A percentile compares a stretch with the other conserved stretches of the same genome.
Evolutionary conservation across 305 asterid species (phyloP).

Genomic region (Fraxinus sp.): DNA sequence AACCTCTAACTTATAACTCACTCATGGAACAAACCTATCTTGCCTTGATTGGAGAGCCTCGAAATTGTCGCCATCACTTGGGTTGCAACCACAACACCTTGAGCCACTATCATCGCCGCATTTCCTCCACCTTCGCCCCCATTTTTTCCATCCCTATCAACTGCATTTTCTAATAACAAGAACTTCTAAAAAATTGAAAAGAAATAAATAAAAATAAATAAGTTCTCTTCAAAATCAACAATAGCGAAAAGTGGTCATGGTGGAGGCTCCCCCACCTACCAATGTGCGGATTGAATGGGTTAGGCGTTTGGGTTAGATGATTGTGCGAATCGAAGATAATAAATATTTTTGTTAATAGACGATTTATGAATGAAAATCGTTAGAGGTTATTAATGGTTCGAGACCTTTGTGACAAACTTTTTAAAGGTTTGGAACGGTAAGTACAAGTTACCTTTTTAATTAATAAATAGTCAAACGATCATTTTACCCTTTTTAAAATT

Average conservation of each 20-base stretch:
- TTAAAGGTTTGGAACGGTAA: not conserved
- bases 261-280: not conserved
- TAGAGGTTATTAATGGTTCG: not conserved
- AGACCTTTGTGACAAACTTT: too few relatives aligned
- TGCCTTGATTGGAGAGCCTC: not conserved
- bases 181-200: too few relatives aligned
- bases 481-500: too few relatives aligned
- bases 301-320: not conserved
- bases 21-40: not conserved
- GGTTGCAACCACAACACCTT: not conserved
- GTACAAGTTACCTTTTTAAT: too few relatives aligned
- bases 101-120: not conserved
- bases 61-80: not conserved
- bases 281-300: not conserved
- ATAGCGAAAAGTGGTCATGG: not conserved
- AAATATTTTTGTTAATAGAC: too few relatives aligned
- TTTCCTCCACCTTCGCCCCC: not conserved
- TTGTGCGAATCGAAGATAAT: not conserved
- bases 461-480: not conserved
- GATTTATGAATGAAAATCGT: not conserved
- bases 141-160: not conserved
- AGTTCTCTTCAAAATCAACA: not conserved
- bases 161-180: not conserved
- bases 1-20: not conserved
- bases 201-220: too few relatives aligned